Evolutionary conservation across 2,329 filamentous ascomycete species (phyloP).

Genomic region (Pleoardoris graminearum): DNA sequence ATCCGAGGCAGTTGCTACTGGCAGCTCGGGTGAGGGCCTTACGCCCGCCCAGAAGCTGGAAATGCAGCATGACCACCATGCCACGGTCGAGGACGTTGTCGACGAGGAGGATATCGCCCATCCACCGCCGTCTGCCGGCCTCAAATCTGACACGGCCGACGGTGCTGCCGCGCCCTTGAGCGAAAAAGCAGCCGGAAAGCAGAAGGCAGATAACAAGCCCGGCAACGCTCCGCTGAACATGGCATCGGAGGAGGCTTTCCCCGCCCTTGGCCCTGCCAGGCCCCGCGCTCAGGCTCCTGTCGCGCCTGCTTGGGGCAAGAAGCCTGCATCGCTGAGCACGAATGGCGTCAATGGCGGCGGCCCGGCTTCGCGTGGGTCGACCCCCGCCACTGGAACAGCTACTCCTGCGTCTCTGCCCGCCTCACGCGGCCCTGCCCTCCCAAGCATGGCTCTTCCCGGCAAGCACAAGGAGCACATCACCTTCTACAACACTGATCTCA

Average conservation of each 20-base stretch:
- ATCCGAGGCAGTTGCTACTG: slow-evolving; percentile 41
- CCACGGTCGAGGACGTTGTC: slow-evolving; percentile 76
- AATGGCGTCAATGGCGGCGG: slow-evolving; percentile 59
- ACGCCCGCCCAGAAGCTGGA: slow-evolving; percentile 62
- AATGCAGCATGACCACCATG: slow-evolving; percentile 66
- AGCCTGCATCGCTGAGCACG: slow-evolving; percentile 53
- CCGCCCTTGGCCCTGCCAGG: slow-evolving; percentile 80
- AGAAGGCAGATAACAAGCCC: slow-evolving; percentile 58
- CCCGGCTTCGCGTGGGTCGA: slow-evolving; percentile 61
- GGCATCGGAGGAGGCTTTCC: slow-evolving; percentile 88
- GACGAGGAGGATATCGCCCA: slow-evolving; percentile 75
- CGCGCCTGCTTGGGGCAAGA: slow-evolving; percentile 78
- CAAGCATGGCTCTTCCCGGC: slow-evolving; percentile 76
- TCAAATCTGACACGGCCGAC: slow-evolving; percentile 28
- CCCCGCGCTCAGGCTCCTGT: slow-evolving; percentile 61
- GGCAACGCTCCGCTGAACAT: slow-evolving; percentile 66
- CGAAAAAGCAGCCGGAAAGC: slow-evolving; percentile 69
- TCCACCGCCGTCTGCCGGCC: slow-evolving; percentile 55
- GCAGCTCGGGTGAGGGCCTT: slow-evolving; percentile 39
- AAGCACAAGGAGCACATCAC: slow-evolving; percentile 77
- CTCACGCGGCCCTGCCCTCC: slow-evolving; percentile 48
- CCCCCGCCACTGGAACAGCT: slow-evolving; percentile 63
- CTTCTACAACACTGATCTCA: slow-evolving; percentile 74
- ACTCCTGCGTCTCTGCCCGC: slow-evolving; percentile 48
- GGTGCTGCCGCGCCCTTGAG: slow-evolving; percentile 52